These are phyloP conservation scores for Mytilinidion resinicola DNA, from an alignment of 495 filamentous ascomycete genomes.

Conservation along the genomic window DNA sequence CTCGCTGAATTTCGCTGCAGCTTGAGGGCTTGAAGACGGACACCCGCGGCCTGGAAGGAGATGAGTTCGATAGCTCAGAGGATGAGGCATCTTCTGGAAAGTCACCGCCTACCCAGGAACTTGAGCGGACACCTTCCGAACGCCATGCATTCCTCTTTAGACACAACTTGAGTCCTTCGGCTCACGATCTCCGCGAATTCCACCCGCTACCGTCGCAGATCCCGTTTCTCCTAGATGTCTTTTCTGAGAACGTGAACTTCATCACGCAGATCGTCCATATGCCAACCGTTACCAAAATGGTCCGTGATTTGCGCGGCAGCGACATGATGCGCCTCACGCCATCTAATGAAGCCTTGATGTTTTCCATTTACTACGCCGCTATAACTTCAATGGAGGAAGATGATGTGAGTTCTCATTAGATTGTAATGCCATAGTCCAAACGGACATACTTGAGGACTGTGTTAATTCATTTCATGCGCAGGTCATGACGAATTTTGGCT, in stretches of 20 bases:
- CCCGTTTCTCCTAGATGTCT: conserved; percentile 46
- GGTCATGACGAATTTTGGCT: conserved; percentile 46
- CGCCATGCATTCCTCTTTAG: conserved; percentile 51
- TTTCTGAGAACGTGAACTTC: conserved; percentile 48
- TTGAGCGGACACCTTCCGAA: conserved; percentile 41
- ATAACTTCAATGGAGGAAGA: conserved; percentile 53
- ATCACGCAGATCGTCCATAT: conserved; percentile 47
- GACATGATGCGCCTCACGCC: conserved; percentile 36
- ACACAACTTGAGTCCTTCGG: conserved; percentile 37
- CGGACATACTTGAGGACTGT: too few species aligned
- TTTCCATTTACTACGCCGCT: conserved; percentile 55
- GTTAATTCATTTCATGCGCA: conserved; percentile 9
- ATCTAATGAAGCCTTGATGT: conserved; percentile 51
- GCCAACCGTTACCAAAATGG: conserved; percentile 45
- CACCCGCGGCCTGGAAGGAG: conserved; percentile 28
- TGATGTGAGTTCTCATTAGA: conserved; percentile 31
- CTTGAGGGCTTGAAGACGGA: conserved; percentile 43
- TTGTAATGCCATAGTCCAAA: neutral
- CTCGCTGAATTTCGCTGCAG: conserved; percentile 29
- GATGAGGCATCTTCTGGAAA: conserved; percentile 36
- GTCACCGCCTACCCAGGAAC: conserved; percentile 35
- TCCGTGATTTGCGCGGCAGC: conserved; percentile 36
- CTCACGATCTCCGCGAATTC: conserved; percentile 39
- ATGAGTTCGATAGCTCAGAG: conserved; percentile 39
- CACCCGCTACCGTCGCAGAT: conserved; percentile 50